Evolutionary conservation across 2,329 filamentous ascomycete genomes (phyloP).

Genomic region (Verticillium longisporum): DNA sequence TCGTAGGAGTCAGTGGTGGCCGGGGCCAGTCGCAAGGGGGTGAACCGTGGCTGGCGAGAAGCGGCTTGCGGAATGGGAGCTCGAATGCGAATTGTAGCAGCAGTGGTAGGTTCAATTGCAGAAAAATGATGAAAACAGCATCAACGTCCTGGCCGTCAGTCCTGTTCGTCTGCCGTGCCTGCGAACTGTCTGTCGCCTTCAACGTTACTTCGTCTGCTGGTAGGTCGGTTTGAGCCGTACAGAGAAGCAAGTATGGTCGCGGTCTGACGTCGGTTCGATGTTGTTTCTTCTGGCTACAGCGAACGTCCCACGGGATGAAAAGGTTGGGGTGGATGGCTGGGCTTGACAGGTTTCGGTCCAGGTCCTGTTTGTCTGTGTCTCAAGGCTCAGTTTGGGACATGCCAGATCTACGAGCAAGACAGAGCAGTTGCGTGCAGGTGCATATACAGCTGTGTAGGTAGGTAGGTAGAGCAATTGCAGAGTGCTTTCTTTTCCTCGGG

Average conservation of each 20-base stretch:
- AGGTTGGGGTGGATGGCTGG: not conserved
- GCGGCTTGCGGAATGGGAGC: not conserved
- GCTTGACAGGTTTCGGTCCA: not conserved
- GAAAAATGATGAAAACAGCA: not conserved
- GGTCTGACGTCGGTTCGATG: not conserved
- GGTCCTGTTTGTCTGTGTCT: not conserved
- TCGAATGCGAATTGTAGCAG: not conserved
- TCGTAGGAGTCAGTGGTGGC: not conserved
- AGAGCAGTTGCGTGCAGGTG: not conserved
- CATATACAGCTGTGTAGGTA: not conserved
- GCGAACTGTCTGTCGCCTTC: not conserved
- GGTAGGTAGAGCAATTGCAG: not conserved
- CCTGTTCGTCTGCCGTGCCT: not conserved
- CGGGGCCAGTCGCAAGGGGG: not conserved
- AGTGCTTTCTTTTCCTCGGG: not conserved
- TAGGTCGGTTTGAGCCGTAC: not conserved
- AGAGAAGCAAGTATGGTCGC: not conserved
- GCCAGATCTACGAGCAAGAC: not conserved
- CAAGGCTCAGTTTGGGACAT: not conserved
- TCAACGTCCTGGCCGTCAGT: not conserved
- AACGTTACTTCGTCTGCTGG: not conserved
- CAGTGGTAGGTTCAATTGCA: not conserved
- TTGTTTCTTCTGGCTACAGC: not conserved
- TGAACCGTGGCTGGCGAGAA: not conserved
- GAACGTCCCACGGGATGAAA: not conserved